A percentile compares a stretch with the other conserved stretches of the same genome.
These are phyloP conservation scores for Botryotinia convoluta DNA, from an alignment of 2,329 filamentous ascomycete genomes.

Conservation along the genomic window DNA sequence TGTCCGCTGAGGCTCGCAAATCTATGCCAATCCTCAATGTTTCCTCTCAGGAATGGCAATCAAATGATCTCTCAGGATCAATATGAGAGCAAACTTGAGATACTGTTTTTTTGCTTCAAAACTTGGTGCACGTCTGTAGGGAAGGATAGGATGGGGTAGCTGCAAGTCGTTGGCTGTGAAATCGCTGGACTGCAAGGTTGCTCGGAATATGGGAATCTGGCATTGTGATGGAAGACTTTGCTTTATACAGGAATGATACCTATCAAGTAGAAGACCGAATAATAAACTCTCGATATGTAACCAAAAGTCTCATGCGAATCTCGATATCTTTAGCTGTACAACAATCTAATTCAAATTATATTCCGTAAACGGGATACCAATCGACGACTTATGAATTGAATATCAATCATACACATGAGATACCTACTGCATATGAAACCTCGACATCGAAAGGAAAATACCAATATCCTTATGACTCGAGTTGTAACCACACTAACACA, in stretches of 20 bases:
- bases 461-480: neutral
- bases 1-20: neutral
- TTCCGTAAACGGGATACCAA: no score
- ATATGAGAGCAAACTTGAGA: neutral
- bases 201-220: neutral
- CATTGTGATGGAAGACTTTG: neutral
- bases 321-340: no score
- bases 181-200: neutral
- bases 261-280: neutral
- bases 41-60: neutral
- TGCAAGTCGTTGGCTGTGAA: neutral
- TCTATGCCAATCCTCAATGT: neutral
- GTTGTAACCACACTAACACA: neutral
- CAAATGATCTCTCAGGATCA: neutral
- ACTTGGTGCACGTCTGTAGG: neutral
- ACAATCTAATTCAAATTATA: neutral
- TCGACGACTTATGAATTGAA: no score
- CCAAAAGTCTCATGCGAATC: neutral
- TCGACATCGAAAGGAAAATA: no score
- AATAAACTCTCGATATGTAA: neutral
- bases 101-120: neutral
- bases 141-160: neutral
- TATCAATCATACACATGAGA: no score
- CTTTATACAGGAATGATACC: neutral
- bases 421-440: no score